A percentile compares a stretch with the other conserved stretches of the same genome.
These are phyloP conservation scores for Saururus chinensis DNA, from an alignment of 164 flowering plant genomes.

Conservation along the genomic window DNA sequence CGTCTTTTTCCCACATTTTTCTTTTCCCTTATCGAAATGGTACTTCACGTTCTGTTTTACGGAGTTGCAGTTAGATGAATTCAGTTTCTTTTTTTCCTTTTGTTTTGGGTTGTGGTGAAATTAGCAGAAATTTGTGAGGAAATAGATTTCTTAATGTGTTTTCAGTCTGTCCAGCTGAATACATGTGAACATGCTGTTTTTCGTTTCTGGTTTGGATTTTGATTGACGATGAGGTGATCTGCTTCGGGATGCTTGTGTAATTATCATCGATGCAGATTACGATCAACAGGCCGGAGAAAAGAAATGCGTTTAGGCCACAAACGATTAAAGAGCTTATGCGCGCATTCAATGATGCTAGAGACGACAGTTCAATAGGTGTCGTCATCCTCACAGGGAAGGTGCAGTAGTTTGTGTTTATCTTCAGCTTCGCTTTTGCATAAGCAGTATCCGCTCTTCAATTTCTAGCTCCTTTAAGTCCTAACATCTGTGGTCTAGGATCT, in stretches of 20 bases:
- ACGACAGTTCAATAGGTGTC: slow-evolving; percentile 76
- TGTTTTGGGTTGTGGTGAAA: no score
- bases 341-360: slow-evolving; percentile 86
- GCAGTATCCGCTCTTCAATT: neutral
- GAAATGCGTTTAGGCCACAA: slow-evolving; percentile 82
- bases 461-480: no score
- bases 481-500: no score
- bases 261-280: slow-evolving; percentile 86
- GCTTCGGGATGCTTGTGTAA: no score
- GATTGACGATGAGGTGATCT: neutral
- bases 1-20: neutral
- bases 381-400: slow-evolving; percentile 91
- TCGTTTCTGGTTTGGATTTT: neutral
- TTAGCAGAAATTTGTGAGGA: no score
- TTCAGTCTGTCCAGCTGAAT: no score
- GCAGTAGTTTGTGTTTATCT: slow-evolving; percentile 2
- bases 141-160: no score
- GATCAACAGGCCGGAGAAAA: slow-evolving; percentile 84
- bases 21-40: neutral
- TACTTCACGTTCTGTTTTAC: no score
- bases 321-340: slow-evolving; percentile 78
- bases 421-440: neutral
- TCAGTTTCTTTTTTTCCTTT: no score
- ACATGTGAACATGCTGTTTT: neutral
- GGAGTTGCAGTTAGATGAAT: no score